Base-by-base conservation (phyloP, 805 yeast genomes). In the Lipomyces starkeyi region DNA sequence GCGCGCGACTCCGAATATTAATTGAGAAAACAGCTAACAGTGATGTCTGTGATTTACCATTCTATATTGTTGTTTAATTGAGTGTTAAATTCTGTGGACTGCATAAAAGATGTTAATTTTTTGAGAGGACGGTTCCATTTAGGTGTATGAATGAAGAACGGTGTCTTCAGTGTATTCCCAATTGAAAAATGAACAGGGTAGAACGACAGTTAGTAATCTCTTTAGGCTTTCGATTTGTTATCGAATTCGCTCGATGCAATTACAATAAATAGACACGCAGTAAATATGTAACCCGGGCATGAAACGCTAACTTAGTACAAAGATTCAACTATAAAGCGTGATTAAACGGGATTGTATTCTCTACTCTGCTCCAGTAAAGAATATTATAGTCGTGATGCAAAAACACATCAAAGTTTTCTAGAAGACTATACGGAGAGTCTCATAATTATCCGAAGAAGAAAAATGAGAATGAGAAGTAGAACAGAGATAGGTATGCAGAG, bases 251-350 rank as follows among this genome's bases (percentile, higher is more conserved):
- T 14, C n/a, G 22, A 49, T 49, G 25, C 17, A 25, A 25, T 53
- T 2, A 4, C 27, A 53, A 53, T 22, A 25, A 32, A 57, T 53
- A 11, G 56, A 20, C 3, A 25, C 14, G 34, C 11, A 22, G 13
- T 29, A 54, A 54, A 54, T 47, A 68, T 68, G 66, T 65, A 53
- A 61, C 71, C 71, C 71, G 69, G 69, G 69, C 71, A 68, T 68
- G 71, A 68, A 68, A 68, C 71, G 71, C 67, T 34, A 61, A 34
- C 32, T 22, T 52, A 54, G 53, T 54, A 47, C 40, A 25, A 40
- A 37, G 5, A 62, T 29, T 22, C 25, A 59, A 59, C 62, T 47
- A 27, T 34, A 65, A 11, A 40, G 63, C 71, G 71, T 65, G 71
- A 68, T 68, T 68, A 68, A 68, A 62, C 69, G 71, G 71, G 71